Percentiles rank a stretch among this genome's conserved stretches.
phyloP scores from a whole-genome alignment of 2,329 filamentous ascomycete genomes.

The Pseudopyrenochaeta lycopersici region DNA sequence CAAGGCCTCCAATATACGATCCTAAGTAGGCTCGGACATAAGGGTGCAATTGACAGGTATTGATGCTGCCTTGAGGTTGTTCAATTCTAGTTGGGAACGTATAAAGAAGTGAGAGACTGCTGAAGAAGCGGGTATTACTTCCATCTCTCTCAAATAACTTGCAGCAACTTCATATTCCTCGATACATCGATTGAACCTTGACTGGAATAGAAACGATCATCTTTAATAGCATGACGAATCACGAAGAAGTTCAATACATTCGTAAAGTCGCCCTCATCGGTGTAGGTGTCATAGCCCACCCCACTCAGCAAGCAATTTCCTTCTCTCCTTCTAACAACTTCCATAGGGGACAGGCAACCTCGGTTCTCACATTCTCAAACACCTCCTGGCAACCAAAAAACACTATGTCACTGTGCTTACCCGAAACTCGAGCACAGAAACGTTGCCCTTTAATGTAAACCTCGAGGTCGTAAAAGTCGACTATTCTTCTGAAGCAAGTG shows the following conservation, averaged over 20 bases:
- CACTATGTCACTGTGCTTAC: constrained; percentile 50
- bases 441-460: constrained; percentile 51
- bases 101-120: neutral
- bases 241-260: constrained; percentile 1
- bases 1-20: constrained; percentile 1
- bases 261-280: constrained; percentile 50
- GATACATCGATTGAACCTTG: no score
- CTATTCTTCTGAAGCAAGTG: constrained; percentile 31
- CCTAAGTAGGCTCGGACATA: neutral
- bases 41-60: no score
- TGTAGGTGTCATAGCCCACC: constrained; percentile 25
- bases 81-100: neutral
- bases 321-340: constrained; percentile 9
- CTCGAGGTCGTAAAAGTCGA: constrained; percentile 49
- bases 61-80: no score
- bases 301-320: neutral
- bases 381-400: constrained; percentile 42
- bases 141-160: no score
- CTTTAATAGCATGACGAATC: neutral
- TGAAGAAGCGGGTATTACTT: no score
- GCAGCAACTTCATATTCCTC: no score
- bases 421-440: constrained; percentile 52
- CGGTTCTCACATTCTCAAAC: constrained; percentile 48
- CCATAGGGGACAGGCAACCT: constrained; percentile 47
- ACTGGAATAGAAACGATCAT: neutral